Evolutionary conservation across 2,329 filamentous ascomycete species (phyloP).

Genomic region (Aspergillus nomiae): DNA sequence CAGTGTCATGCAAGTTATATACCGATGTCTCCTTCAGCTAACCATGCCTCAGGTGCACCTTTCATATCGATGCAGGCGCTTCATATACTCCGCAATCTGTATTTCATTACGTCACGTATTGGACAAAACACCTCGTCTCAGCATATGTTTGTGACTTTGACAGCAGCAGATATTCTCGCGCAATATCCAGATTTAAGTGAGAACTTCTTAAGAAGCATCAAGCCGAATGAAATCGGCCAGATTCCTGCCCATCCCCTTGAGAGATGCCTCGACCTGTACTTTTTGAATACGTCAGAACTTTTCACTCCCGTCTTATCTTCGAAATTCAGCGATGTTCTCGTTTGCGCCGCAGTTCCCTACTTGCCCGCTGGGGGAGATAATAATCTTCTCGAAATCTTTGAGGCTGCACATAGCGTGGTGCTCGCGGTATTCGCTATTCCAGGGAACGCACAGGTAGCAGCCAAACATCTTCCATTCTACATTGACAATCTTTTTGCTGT

Average conservation of each 20-base stretch:
- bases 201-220: conserved; percentile 67
- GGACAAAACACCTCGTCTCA: conserved; percentile 76
- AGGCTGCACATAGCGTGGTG: conserved; percentile 81
- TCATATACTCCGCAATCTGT: conserved; percentile 73
- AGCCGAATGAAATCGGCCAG: conserved; percentile 55
- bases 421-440: conserved; percentile 80
- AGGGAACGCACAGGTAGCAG: conserved; percentile 70
- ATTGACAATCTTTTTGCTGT: conserved; percentile 74
- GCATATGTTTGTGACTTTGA: conserved; percentile 80
- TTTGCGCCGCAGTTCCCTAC: conserved; percentile 74
- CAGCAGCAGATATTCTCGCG: conserved; percentile 77
- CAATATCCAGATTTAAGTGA: conserved; percentile 68
- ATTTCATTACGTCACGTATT: conserved; percentile 77
- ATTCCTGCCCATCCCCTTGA: conserved; percentile 68
- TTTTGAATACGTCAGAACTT: conserved; percentile 83
- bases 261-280: conserved; percentile 79
- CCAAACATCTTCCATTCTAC: conserved; percentile 77
- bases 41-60: conserved; percentile 55
- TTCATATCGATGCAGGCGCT: conserved; percentile 70
- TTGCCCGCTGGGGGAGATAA: conserved; percentile 62
- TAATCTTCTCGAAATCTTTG: conserved; percentile 71
- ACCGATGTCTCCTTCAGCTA: neutral
- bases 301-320: conserved; percentile 71
- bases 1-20: conserved; percentile 26
- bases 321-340: conserved; percentile 68